Evolutionary conservation across 164 flowering plant species (phyloP), one percentile per base, ranked within the genome.

Genomic region (Hamamelis virginiana): DNA sequence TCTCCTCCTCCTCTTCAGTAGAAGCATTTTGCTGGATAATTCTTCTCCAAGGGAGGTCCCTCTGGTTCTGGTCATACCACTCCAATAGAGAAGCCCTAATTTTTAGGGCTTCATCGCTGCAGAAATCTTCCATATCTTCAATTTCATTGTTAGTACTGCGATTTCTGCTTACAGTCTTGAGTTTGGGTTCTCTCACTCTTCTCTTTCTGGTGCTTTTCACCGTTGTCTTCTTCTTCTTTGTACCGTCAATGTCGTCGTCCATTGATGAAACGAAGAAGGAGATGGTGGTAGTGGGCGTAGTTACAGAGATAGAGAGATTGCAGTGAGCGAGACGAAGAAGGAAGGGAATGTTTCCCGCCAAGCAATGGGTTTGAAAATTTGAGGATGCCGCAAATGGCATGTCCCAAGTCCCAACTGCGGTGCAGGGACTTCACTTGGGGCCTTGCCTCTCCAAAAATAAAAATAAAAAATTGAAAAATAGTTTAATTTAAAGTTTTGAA

Each of bases 31-130:
- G 41, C 4, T 33, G 41, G 41, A 19, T 28, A 41, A 44, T 41
- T 47, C 28, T 59, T 66, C 95, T 81, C 95, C 95, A 90, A 0
- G 95, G 95, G 21, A 90, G 80, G 55, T 80, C 82, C 70, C 92
- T 85, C 76, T 79, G 77, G 75, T 88, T 88, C 45, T 65, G 60
- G 72, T 83, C 83, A 68, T 87, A 89, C 91, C 94, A 89, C 3
- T 65, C 63, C 62, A 90, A 74, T 65, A 86, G 75, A 59, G 86
- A 83, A 2, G 64, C 82, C 76, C 96, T 82, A 18, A 86, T 81
- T 51, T 70, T 60, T 12, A 46, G 53, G 56, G 67, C 68, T 55
- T 84, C 80, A 1, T 74, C 69, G 21, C 51, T 53, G 75, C 66
- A 59, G 68, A 84, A 66, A 56, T 86, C 90, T 64, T 84, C 87